These are phyloP conservation scores for Talaromyces stipitatus DNA, from an alignment of 495 filamentous ascomycete species.

Conservation along the genomic window DNA sequence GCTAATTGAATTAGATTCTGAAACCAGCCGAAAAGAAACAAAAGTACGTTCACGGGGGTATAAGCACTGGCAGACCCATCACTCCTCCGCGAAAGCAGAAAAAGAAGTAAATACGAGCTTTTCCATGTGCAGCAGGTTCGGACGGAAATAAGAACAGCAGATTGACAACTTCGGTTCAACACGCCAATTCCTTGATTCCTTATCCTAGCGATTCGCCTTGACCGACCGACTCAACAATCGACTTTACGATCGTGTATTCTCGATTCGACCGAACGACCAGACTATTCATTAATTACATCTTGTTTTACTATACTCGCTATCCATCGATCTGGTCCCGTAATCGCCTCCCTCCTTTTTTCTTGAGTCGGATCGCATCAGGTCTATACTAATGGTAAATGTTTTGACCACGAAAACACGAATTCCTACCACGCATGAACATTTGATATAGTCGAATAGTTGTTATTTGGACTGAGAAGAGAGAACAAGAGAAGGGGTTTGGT, in stretches of 20 bases:
- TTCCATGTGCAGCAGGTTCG: slow-evolving; percentile 88
- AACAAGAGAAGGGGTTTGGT: too few species aligned
- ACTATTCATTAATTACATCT: not conserved
- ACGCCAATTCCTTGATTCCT: not conserved
- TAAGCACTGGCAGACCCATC: slow-evolving; percentile 77
- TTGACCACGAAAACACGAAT: not conserved
- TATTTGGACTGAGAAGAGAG: not conserved
- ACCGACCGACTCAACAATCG: not conserved
- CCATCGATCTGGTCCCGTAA: not conserved
- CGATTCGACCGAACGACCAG: not conserved
- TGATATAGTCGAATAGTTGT: not conserved
- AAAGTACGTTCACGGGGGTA: slow-evolving; percentile 96
- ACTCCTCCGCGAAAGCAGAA: slow-evolving; percentile 89
- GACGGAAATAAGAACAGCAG: slow-evolving; percentile 65
- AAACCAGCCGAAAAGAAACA: slow-evolving; percentile 99
- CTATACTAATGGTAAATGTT: not conserved
- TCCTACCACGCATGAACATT: not conserved
- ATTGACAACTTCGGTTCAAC: not conserved
- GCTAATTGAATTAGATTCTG: slow-evolving; percentile 60
- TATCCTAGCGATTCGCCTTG: not conserved
- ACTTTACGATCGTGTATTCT: not conserved
- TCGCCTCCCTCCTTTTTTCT: not conserved
- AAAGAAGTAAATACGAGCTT: slow-evolving; percentile 74
- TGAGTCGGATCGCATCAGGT: not conserved
- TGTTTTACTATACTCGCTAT: not conserved